A percentile compares a stretch with the other conserved stretches of the same genome.
Evolutionary conservation across 495 filamentous ascomycete species (phyloP).

Genomic region (Penicillium chermesinum): DNA sequence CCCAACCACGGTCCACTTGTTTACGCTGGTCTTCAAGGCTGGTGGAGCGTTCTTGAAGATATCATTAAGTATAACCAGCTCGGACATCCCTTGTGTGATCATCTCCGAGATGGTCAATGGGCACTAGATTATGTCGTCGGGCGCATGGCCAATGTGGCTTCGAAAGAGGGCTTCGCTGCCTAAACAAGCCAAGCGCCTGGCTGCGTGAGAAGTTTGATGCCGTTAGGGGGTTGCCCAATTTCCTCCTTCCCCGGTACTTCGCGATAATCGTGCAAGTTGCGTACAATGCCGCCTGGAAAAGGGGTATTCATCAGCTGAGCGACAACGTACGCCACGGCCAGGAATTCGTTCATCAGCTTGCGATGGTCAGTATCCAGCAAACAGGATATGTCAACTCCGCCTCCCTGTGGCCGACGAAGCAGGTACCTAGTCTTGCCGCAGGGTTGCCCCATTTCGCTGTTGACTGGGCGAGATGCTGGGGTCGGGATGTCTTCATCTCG

Average conservation of each 20-base stretch:
- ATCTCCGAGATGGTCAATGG: conserved; percentile 90
- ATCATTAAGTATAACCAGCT: conserved; percentile 87
- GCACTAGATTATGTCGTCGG: conserved; percentile 83
- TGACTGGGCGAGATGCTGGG: conserved; percentile 96
- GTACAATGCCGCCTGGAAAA: conserved; percentile 76
- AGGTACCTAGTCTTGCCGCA: conserved; percentile 82
- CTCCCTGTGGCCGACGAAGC: conserved; percentile 80
- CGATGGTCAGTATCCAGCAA: conserved; percentile 85
- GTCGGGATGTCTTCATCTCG: conserved; percentile 94
- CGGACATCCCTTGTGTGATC: conserved; percentile 86
- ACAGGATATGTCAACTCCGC: conserved; percentile 84
- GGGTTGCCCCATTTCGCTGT: conserved; percentile 92
- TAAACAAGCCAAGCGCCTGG: conserved; percentile 68
- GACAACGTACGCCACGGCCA: conserved; percentile 73
- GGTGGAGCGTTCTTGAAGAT: conserved; percentile 89
- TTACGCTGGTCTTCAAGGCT: conserved; percentile 95
- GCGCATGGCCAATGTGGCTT: conserved; percentile 66
- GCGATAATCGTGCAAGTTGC: conserved; percentile 81
- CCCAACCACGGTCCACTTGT: conserved; percentile 78
- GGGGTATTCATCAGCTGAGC: conserved; percentile 70
- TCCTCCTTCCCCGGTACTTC: conserved; percentile 89
- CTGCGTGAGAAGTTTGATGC: conserved; percentile 77
- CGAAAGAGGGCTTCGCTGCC: conserved; percentile 52
- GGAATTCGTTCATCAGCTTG: conserved; percentile 76
- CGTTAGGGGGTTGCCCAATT: conserved; percentile 77